Base-by-base conservation (phyloP, 352 stramenopile genomes). In the Pythium angustatum region DNA sequence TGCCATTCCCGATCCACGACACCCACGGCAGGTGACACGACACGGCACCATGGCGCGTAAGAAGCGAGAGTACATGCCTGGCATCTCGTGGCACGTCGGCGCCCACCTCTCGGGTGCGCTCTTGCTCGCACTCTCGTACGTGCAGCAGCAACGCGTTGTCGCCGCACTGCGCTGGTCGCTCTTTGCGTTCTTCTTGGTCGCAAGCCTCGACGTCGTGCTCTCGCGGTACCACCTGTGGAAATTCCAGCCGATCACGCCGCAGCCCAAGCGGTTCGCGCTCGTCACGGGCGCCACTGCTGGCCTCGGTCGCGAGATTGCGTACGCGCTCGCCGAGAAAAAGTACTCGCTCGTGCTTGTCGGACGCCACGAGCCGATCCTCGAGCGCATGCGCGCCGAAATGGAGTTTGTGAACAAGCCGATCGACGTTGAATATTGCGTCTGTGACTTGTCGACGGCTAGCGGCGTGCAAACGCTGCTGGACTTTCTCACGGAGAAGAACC, bases 251-350 rank as follows among this genome's bases (percentile, higher is more conserved):
- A 75, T 81, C 45, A 62, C 53, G 19, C 81, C 81, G 15, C 63
- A 80, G 61, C 67, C 72, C 24, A 82, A 87, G 63, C 77, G 71
- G 14, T 93, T 78, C 41, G 84, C 78, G 21, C 52, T 95, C 31
- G 66, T 96, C 36, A 96, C 86, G 0, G 89, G 89, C 21, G 88
- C 89, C 9, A 85, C 83, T 0, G 75, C 73, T 0, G 89, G 89
- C 0, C 72, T 97, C 22, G 89, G 89, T 2, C 66, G 72, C 15
- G 88, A 92, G 62, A 91, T 91, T 67, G 85, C 86, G 48, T 94
- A 87, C 65, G 49, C 85, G 49, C 74, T 97, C 24, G 85, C 84
- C 0, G 82, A 93, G 69, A 76, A 90, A 65, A 85, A 90, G 50
- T 92, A 88, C 71, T 90, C 84, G 52, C 66, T 97, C 0, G 68